Evolutionary conservation across 1,284 basidiomycete genomes (phyloP).

Genomic region (Phylloporus gajari): DNA sequence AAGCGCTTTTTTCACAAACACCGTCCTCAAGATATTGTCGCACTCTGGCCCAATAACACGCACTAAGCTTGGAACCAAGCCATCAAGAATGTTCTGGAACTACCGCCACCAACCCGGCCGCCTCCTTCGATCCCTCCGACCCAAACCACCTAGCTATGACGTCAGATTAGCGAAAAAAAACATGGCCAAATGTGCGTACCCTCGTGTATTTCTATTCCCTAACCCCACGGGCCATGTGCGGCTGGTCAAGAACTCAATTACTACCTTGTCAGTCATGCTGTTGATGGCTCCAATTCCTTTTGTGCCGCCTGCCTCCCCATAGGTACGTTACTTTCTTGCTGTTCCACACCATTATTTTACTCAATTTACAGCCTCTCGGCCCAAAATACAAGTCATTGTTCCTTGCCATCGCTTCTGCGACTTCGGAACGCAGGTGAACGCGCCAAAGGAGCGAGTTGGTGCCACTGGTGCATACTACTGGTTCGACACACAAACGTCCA

Average conservation of each 20-base stretch:
- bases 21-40: constrained; percentile 81
- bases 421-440: constrained; percentile 71
- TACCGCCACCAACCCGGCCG: constrained; percentile 93
- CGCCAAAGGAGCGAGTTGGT: constrained; percentile 56
- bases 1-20: too few species aligned
- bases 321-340: constrained; percentile 66
- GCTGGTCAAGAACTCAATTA: too few species aligned
- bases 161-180: too few species aligned
- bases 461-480: too few species aligned
- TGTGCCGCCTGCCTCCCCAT: constrained; percentile 88
- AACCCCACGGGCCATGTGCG: too few species aligned
- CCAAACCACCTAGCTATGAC: too few species aligned
- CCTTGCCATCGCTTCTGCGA: constrained; percentile 83
- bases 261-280: too few species aligned
- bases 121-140: too few species aligned
- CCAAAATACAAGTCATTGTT: constrained; percentile 74
- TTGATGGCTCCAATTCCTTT: constrained; percentile 97
- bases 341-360: constrained; percentile 13
- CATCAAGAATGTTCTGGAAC: constrained; percentile 79
- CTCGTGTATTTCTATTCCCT: background rate
- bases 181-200: constrained; percentile 76
- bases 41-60: background rate
- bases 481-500: too few species aligned
- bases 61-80: constrained; percentile 78
- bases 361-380: background rate